Conservation (phyloP, 2,329 filamentous ascomycete genomes). For the Paecilomyces sp. region DNA sequence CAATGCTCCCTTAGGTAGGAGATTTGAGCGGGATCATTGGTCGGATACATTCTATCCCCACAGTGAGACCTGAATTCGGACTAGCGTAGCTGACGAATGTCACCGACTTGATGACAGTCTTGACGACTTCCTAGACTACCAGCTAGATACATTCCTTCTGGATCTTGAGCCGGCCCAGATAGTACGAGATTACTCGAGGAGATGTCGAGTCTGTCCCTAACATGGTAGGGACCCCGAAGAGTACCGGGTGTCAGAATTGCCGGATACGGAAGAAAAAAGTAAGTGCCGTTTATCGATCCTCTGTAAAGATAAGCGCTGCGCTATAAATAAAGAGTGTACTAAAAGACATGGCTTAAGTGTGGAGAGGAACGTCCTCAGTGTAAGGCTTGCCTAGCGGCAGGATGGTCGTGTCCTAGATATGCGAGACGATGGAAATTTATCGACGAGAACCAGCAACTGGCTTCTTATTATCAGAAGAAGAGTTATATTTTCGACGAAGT, state of each 20-base stretch:
- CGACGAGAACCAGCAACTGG: conserved; percentile 1
- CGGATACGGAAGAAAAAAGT: conserved; percentile 2
- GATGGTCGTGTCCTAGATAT: conserved; percentile 2
- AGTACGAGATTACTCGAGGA: background rate
- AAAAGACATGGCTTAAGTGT: background rate
- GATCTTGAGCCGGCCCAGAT: background rate
- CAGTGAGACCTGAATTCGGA: background rate
- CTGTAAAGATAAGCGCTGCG: background rate
- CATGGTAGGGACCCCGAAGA: conserved; percentile 3
- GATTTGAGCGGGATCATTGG: background rate
- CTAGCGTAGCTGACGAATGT: background rate
- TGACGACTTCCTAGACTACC: background rate
- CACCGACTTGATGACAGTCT: background rate
- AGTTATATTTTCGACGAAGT: conserved; percentile 3
- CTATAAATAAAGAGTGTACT: background rate
- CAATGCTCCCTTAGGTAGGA: background rate
- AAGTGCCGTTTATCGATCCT: background rate
- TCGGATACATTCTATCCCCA: background rate
- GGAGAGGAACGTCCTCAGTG: conserved; percentile 4
- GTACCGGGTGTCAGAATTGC: conserved; percentile 2
- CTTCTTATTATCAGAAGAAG: conserved; percentile 1
- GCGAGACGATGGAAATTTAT: conserved; percentile 3
- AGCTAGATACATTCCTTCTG: too few relatives aligned
- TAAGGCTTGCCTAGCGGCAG: background rate
- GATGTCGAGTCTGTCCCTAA: background rate